phyloP scores from a whole-genome alignment of 1,284 basidiomycete genomes.

The Cutaneotrichosporon curvatum region DNA sequence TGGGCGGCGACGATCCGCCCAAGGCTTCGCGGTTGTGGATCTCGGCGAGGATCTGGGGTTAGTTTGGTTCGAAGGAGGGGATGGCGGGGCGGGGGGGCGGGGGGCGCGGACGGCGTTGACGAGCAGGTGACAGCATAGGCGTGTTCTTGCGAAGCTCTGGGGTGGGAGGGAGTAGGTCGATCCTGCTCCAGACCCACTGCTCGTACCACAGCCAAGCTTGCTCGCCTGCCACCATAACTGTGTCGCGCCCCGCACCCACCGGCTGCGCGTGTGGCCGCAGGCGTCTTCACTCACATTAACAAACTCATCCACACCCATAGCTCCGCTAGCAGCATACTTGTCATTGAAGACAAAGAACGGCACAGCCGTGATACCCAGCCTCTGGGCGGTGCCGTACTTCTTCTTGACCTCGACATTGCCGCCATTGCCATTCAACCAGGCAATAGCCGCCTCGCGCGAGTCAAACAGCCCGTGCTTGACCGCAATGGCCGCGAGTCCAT shows the following conservation, averaged over 20 bases:
- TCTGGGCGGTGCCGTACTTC: conserved; percentile 31
- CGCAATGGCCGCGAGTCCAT: conserved; percentile 37
- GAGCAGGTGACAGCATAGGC: neutral
- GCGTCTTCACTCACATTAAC: conserved; percentile 44
- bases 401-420: conserved; percentile 37
- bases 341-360: conserved; percentile 48
- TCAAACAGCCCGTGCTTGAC: conserved; percentile 42
- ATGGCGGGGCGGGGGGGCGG: neutral
- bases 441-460: conserved; percentile 22
- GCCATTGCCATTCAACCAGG: conserved; percentile 32
- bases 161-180: too few relatives aligned
- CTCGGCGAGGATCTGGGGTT: conserved; percentile 20
- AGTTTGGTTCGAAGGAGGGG: neutral
- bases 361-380: conserved; percentile 47
- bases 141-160: too few relatives aligned
- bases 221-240: too few relatives aligned
- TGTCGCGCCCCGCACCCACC: too few relatives aligned
- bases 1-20: neutral
- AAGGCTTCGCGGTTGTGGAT: conserved; percentile 15
- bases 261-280: neutral
- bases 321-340: conserved; percentile 45
- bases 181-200: too few relatives aligned
- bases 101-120: neutral
- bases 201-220: too few relatives aligned
- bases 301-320: conserved; percentile 49